Evolutionary conservation across 768 basidiomycete species (phyloP).

Genomic region (Cystofilobasidium capitatum): DNA sequence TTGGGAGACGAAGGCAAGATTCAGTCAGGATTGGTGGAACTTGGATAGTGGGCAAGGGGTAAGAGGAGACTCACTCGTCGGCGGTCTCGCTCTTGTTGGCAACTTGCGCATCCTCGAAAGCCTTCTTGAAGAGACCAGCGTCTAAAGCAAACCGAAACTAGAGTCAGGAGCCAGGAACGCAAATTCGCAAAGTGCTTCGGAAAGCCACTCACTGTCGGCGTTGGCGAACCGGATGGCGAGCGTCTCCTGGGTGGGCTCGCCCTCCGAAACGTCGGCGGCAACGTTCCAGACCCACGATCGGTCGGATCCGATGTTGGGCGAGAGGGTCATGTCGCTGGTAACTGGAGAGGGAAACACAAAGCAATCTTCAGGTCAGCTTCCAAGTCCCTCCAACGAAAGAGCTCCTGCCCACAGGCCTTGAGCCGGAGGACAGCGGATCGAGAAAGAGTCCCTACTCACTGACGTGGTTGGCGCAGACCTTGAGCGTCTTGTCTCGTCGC

Average conservation of each 20-base stretch:
- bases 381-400: too few relatives aligned
- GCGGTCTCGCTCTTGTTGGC: constrained; percentile 1
- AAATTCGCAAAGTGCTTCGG: constrained; percentile 16
- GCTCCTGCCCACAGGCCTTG: neutral
- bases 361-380: too few relatives aligned
- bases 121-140: constrained; percentile 76
- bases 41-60: neutral
- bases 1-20: neutral
- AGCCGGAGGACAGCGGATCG: neutral
- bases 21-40: neutral
- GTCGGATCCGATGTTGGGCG: constrained; percentile 97
- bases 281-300: constrained; percentile 99
- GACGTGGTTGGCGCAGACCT: constrained; percentile 96
- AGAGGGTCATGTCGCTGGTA: constrained; percentile 77
- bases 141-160: constrained; percentile 43
- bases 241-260: constrained; percentile 81
- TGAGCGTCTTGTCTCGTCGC: constrained; percentile 98
- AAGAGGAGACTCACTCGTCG: neutral
- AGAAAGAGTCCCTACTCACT: constrained; percentile 46
- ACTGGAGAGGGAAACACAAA: too few relatives aligned
- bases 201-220: constrained; percentile 65
- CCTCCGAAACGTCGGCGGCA: constrained; percentile 85
- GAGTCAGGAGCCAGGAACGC: neutral
- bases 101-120: constrained; percentile 66
- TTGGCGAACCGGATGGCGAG: constrained; percentile 98